Percentiles rank a stretch among this genome's conserved stretches.
Conservation (phyloP, 352 stramenopile species). For the Pythium utonaiense region DNA sequence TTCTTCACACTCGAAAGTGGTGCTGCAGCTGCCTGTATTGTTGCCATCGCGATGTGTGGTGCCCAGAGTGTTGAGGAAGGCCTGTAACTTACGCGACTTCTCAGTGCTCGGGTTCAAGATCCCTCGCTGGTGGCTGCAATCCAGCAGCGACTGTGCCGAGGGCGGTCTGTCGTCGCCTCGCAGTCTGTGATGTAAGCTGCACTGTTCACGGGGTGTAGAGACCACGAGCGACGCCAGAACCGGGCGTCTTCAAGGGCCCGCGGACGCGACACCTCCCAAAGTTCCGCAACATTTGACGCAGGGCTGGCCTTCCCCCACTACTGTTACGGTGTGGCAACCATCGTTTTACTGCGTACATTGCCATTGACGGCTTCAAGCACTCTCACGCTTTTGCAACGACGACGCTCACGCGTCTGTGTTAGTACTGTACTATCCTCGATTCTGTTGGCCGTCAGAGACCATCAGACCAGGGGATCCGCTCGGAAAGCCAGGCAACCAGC, state of each 20-base stretch:
- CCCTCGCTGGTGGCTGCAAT: background rate
- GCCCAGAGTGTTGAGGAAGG: too few relatives aligned
- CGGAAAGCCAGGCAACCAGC: too few relatives aligned
- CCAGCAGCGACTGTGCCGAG: background rate
- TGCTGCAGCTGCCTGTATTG: too few relatives aligned
- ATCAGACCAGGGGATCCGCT: too few relatives aligned
- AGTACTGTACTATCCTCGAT: too few relatives aligned
- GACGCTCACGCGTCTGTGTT: too few relatives aligned
- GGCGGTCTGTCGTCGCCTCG: background rate
- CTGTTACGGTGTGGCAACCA: too few relatives aligned
- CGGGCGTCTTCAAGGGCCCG: background rate
- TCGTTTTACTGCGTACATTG: too few relatives aligned
- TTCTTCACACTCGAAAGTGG: too few relatives aligned
- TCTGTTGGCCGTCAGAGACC: too few relatives aligned
- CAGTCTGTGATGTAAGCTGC: constrained; percentile 1
- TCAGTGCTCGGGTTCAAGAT: background rate
- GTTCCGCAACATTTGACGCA: background rate
- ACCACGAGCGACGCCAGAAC: background rate
- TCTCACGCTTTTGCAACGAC: too few relatives aligned
- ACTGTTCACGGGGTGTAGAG: background rate
- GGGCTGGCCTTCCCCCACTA: background rate
- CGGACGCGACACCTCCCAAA: background rate
- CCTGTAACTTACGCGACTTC: background rate
- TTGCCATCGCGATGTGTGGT: too few relatives aligned
- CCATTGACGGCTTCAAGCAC: background rate